These are phyloP conservation scores for Puccinia novopanici DNA, from an alignment of 1,284 basidiomycete species.

Conservation along the genomic window DNA sequence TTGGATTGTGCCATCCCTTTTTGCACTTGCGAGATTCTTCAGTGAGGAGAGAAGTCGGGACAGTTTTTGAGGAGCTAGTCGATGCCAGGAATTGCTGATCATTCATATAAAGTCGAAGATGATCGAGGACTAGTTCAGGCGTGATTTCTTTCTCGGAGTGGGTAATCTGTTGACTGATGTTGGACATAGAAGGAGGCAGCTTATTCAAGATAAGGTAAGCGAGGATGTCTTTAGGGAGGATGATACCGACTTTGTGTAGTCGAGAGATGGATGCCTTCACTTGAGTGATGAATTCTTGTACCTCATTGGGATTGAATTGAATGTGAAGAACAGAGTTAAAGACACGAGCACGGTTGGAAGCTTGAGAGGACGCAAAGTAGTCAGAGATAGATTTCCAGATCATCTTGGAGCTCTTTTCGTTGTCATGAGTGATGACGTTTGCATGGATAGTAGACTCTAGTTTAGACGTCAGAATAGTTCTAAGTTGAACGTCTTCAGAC, in stretches of 20 bases:
- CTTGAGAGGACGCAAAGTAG: conserved; percentile 1
- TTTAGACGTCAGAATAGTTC: conserved; percentile 1
- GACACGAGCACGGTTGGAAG: not conserved
- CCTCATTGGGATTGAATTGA: not conserved
- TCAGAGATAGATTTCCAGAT: not conserved
- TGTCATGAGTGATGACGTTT: not conserved
- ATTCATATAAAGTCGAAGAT: not conserved
- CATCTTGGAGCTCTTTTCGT: not conserved
- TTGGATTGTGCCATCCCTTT: not conserved
- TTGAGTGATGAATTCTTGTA: not conserved
- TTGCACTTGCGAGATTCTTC: not conserved
- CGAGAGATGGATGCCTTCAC: not conserved
- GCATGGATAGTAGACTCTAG: not conserved
- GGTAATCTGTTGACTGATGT: not conserved
- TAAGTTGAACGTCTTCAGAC: not conserved
- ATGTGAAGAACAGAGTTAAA: not conserved
- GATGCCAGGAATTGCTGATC: not conserved
- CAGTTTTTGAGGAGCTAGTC: not conserved
- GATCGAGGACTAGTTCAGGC: not conserved
- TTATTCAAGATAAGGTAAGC: not conserved
- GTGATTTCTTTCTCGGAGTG: not conserved
- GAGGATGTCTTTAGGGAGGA: not conserved
- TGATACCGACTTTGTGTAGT: not conserved
- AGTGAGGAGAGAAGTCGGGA: not conserved
- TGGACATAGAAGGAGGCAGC: not conserved